These are phyloP conservation scores for Rhodotorula glutinis DNA, from an alignment of 1,284 basidiomycete genomes.

Conservation along the genomic window DNA sequence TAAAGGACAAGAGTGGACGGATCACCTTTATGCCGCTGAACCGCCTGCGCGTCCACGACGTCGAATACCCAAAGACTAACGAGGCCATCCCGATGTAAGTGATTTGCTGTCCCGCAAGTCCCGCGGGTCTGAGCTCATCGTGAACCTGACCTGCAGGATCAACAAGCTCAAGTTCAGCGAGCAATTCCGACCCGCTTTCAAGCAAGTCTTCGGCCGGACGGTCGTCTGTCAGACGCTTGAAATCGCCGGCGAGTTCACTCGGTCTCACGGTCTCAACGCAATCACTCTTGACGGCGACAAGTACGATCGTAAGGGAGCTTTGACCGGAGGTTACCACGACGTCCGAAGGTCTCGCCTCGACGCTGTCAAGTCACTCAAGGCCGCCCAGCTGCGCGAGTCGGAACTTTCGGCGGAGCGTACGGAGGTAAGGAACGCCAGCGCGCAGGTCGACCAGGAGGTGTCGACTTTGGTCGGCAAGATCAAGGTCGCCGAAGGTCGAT, in stretches of 20 bases:
- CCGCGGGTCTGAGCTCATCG: background rate
- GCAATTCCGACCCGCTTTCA: conserved; percentile 74
- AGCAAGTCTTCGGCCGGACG: conserved; percentile 97
- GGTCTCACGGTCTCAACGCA: conserved; percentile 89
- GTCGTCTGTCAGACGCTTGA: conserved; percentile 90
- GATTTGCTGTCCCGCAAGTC: background rate
- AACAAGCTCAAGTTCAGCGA: conserved; percentile 77
- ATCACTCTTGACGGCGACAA: conserved; percentile 98
- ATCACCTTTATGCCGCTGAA: conserved; percentile 99
- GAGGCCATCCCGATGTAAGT: conserved; percentile 71
- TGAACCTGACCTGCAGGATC: conserved; percentile 34
- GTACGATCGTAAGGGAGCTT: conserved; percentile 90
- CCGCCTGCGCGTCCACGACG: conserved; percentile 74
- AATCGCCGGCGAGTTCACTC: conserved; percentile 89
- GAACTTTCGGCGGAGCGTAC: conserved; percentile 62
- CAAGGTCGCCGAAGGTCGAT: conserved; percentile 66
- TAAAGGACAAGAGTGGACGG: conserved; percentile 84
- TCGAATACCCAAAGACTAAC: conserved; percentile 64
- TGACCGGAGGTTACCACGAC: conserved; percentile 96
- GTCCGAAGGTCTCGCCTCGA: conserved; percentile 84
- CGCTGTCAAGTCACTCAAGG: conserved; percentile 71
- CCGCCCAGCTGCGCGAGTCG: conserved; percentile 72
- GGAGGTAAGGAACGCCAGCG: conserved; percentile 70
- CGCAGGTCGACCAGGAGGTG: conserved; percentile 79
- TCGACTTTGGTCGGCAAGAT: conserved; percentile 71